Evolutionary conservation across 83 land plant species (phyloP), one percentile per base, ranked within the genome.

Genomic region (Thuja plicata): DNA sequence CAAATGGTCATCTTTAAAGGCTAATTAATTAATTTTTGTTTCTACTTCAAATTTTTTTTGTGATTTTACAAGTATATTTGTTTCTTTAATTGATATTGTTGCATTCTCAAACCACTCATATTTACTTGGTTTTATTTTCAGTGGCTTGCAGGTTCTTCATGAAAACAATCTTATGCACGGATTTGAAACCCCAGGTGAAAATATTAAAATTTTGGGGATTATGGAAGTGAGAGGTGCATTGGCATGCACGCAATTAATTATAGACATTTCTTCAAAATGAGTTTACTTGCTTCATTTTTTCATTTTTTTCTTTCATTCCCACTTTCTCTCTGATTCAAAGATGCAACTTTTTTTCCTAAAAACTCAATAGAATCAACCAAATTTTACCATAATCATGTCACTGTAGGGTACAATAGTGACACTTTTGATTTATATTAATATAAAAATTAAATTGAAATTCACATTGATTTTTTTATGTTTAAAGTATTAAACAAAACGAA

Each of bases 161-260:
- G 89, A 90, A 87, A 93, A 96, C 91, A 92, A 94, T 74, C 91
- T 96, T 54, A 96, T 96, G 55, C 97, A 96, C 60, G 74, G 97
- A 96, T 89, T 87, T 96, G 77, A 96, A 96, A 90, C 97, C 97
- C 16, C 97, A 94, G 94, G 96, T 96, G 32, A 45, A 41, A 11
- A 37, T 45, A 11, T 27, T 15, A 3, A 82, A 27, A 27, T 3
- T 45, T 45, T 45, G 54, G 78, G 37, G 1, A 8, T 32, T 73
- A 13, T 73, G 34, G 34, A 15, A 73, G 78, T 73, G 32, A 10
- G 35, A 32, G 78, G 37, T 73, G 78, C 16, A 32, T 32, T 32
- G 78, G 50, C 30, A 82, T 82, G 30, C 50, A 82, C 50, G 7
- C 27, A 43, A 41, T 82, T 17, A 82, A 34, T 82, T 82, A 41